A percentile compares a stretch with the other conserved stretches of the same genome.
phyloP scores from a whole-genome alignment of 345 rosid genomes.

The Ailanthus altissimus region DNA sequence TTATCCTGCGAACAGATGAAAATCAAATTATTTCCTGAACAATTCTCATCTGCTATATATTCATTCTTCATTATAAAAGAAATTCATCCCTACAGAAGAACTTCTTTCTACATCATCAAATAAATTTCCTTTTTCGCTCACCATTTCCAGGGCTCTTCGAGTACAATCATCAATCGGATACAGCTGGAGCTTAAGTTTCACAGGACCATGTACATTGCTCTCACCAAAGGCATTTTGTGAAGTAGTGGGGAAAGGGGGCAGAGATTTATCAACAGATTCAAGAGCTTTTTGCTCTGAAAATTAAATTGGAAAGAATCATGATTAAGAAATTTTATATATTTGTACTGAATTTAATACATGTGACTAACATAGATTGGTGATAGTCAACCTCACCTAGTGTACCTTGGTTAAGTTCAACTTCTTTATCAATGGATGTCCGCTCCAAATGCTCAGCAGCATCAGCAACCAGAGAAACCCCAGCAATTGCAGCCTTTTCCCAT shows the following conservation, averaged over 20 bases:
- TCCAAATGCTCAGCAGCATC: conserved; percentile 99
- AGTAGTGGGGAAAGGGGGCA: conserved; percentile 41
- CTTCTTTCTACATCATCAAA: conserved; percentile 23
- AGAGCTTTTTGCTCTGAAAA: conserved; percentile 43
- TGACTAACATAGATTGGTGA: conserved; percentile 23
- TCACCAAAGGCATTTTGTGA: conserved; percentile 52
- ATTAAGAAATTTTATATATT: conserved; percentile 16
- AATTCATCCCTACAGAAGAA: neutral
- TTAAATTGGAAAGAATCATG: conserved; percentile 26
- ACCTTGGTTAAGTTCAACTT: conserved; percentile 53
- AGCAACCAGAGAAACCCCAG: conserved; percentile 99
- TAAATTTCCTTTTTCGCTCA: conserved; percentile 39
- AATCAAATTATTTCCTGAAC: conserved; percentile 18
- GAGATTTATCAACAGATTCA: conserved; percentile 44
- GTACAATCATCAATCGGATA: conserved; percentile 94
- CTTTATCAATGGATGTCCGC: conserved; percentile 56
- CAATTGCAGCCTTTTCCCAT: conserved; percentile 99
- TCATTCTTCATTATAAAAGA: conserved; percentile 22
- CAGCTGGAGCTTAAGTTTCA: conserved; percentile 90
- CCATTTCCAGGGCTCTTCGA: conserved; percentile 87
- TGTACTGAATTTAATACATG: conserved; percentile 22
- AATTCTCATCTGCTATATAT: conserved; percentile 19
- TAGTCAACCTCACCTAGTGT: conserved; percentile 31
- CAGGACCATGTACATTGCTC: conserved; percentile 45
- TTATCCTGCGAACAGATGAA: conserved; percentile 68